Percentiles rank a stretch among this genome's conserved stretches.
Conservation (phyloP, 1,284 basidiomycete species). For the Crepidotus sp. region DNA sequence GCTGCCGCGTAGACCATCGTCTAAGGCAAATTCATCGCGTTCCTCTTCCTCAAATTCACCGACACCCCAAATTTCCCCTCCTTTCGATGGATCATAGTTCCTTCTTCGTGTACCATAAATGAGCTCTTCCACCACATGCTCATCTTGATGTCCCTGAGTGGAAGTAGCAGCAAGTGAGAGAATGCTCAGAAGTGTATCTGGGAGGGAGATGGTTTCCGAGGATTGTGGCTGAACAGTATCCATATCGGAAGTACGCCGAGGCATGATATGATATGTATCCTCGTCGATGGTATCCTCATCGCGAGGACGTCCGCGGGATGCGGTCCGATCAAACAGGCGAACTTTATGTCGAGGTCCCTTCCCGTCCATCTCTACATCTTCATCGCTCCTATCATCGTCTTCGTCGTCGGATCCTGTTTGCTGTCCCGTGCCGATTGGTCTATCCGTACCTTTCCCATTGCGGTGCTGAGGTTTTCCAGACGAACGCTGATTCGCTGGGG, state of each 20-base stretch:
- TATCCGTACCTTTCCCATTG: slow-evolving; percentile 34
- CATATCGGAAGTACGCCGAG: slow-evolving; percentile 3
- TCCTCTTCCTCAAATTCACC: slow-evolving; percentile 50
- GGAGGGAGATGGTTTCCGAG: slow-evolving; percentile 48
- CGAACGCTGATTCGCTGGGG: slow-evolving; percentile 27
- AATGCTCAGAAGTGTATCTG: slow-evolving; percentile 54
- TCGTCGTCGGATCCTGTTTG: slow-evolving; percentile 20
- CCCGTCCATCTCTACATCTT: slow-evolving; percentile 20
- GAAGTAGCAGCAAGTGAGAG: slow-evolving; percentile 47
- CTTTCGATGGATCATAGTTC: slow-evolving; percentile 51
- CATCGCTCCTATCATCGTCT: slow-evolving; percentile 19
- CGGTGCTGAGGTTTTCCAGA: slow-evolving; percentile 23
- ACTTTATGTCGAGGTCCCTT: slow-evolving; percentile 32
- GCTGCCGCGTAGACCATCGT: slow-evolving; percentile 4
- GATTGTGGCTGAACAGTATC: slow-evolving; percentile 20
- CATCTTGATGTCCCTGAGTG: slow-evolving; percentile 36
- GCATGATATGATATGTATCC: slow-evolving; percentile 6
- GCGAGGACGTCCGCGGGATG: slow-evolving; percentile 22
- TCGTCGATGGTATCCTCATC: slow-evolving; percentile 34
- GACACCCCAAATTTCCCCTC: slow-evolving; percentile 68
- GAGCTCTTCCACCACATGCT: slow-evolving; percentile 47
- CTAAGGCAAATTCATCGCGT: slow-evolving; percentile 19
- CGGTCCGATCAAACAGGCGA: slow-evolving; percentile 26
- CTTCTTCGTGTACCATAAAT: slow-evolving; percentile 48
- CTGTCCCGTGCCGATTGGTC: slow-evolving; percentile 25